A percentile compares a stretch with the other conserved stretches of the same genome.
These are phyloP conservation scores for Amaranthus palmeri DNA, from an alignment of 148 eudicot species.

Conservation along the genomic window DNA sequence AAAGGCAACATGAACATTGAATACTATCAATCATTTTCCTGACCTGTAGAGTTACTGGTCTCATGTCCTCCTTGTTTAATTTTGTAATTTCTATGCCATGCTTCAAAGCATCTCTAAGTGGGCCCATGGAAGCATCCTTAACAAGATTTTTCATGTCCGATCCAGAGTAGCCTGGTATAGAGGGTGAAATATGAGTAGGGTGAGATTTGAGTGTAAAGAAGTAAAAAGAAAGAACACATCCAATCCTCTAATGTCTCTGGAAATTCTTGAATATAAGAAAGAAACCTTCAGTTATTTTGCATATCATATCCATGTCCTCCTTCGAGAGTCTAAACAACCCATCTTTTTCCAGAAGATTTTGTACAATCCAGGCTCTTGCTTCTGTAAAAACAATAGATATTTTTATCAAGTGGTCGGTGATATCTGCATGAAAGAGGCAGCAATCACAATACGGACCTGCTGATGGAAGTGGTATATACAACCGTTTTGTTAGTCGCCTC, in stretches of 20 bases:
- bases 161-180: constrained; percentile 79
- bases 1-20: background rate
- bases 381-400: constrained; percentile 40
- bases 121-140: constrained; percentile 99
- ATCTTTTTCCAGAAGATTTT: constrained; percentile 79
- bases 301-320: constrained; percentile 61
- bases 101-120: constrained; percentile 84
- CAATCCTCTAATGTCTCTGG: background rate
- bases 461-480: constrained; percentile 92
- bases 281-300: constrained; percentile 85
- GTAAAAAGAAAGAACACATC: background rate
- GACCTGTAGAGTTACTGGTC: constrained; percentile 80
- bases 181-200: background rate
- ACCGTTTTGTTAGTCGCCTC: constrained; percentile 92
- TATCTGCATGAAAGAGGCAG: constrained; percentile 11
- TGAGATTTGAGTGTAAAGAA: background rate
- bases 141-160: constrained; percentile 99
- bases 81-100: constrained; percentile 72
- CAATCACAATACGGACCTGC: constrained; percentile 46
- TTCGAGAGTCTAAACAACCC: constrained; percentile 73
- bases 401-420: background rate
- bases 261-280: background rate
- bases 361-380: constrained; percentile 91
- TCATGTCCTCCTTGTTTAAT: constrained; percentile 91
- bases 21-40: background rate